phyloP scores from a whole-genome alignment of 805 yeast genomes.

The Wickerhamomyces pijperi region DNA sequence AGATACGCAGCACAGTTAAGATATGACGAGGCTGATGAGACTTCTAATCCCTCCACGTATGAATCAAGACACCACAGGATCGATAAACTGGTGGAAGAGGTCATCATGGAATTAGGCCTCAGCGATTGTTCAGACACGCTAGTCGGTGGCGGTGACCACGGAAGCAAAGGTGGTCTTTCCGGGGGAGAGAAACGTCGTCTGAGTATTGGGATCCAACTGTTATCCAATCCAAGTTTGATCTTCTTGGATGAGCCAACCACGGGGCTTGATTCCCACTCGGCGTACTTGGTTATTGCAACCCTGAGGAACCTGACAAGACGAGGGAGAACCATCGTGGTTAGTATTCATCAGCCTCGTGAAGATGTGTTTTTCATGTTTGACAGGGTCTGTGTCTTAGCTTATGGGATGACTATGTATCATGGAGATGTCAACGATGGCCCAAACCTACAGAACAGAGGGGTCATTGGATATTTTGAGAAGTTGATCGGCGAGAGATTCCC shows the following conservation, averaged over 20 bases:
- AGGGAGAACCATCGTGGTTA: conserved; percentile 65
- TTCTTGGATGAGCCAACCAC: conserved; percentile 87
- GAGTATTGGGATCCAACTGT: conserved; percentile 72
- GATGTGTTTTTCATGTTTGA: conserved; percentile 70
- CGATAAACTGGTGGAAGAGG: conserved; percentile 44
- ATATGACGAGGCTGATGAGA: conserved; percentile 37
- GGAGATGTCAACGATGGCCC: conserved; percentile 29
- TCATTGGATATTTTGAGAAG: conserved; percentile 33
- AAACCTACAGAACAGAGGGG: no score
- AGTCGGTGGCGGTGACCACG: conserved; percentile 50
- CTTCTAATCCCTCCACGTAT: no score
- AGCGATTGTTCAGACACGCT: conserved; percentile 54
- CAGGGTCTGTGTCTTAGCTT: conserved; percentile 53
- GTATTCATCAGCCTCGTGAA: conserved; percentile 80
- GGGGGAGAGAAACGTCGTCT: conserved; percentile 82
- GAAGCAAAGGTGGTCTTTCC: conserved; percentile 47
- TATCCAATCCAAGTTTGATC: conserved; percentile 65
- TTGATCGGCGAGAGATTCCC: conserved; percentile 30
- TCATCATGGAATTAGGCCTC: conserved; percentile 59
- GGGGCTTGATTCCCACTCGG: conserved; percentile 75
- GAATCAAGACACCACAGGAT: conserved; percentile 32
- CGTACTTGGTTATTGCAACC: conserved; percentile 51
- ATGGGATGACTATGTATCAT: conserved; percentile 36
- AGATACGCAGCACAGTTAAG: conserved; percentile 64
- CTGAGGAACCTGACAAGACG: conserved; percentile 44